Percentiles rank a stretch among this genome's conserved stretches.
Evolutionary conservation across 1,139 yeast genomes (phyloP).

Genomic region (Suhomyces atakaporum): DNA sequence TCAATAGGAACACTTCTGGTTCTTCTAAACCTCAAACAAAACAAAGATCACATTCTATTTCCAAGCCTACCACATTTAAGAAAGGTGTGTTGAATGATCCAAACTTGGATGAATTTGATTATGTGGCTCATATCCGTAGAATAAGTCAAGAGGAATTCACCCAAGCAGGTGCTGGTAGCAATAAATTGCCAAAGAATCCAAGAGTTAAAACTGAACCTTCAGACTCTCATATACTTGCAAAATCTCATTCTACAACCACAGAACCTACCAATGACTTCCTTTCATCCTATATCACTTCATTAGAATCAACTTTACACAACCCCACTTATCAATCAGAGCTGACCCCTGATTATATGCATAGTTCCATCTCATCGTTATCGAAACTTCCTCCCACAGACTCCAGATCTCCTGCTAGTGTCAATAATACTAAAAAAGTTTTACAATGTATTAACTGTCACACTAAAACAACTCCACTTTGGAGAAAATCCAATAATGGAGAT

Average conservation of each 20-base stretch:
- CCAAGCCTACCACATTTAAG: constrained; percentile 11
- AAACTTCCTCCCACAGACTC: constrained; percentile 5
- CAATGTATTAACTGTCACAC: constrained; percentile 51
- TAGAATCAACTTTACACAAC: constrained; percentile 39
- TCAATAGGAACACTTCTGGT: constrained; percentile 11
- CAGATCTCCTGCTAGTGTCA: constrained; percentile 11
- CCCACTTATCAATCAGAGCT: constrained; percentile 19
- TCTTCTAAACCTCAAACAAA: constrained; percentile 10
- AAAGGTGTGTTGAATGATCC: constrained; percentile 23
- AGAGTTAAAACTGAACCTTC: neutral
- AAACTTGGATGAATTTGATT: constrained; percentile 46
- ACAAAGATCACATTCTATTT: constrained; percentile 11
- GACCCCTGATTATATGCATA: neutral
- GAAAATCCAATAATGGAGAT: constrained; percentile 47
- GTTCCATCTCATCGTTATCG: neutral
- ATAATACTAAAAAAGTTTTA: constrained; percentile 24
- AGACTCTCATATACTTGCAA: too few species aligned
- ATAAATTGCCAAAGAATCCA: neutral
- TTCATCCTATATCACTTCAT: constrained; percentile 42
- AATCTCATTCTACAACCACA: neutral
- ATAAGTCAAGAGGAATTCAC: constrained; percentile 43
- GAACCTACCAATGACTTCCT: constrained; percentile 26
- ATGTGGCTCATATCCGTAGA: constrained; percentile 48
- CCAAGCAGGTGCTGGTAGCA: constrained; percentile 5
- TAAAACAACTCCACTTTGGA: constrained; percentile 50